These are phyloP conservation scores for Candida sanyaensis DNA, from an alignment of 1,139 yeast species.

Conservation along the genomic window DNA sequence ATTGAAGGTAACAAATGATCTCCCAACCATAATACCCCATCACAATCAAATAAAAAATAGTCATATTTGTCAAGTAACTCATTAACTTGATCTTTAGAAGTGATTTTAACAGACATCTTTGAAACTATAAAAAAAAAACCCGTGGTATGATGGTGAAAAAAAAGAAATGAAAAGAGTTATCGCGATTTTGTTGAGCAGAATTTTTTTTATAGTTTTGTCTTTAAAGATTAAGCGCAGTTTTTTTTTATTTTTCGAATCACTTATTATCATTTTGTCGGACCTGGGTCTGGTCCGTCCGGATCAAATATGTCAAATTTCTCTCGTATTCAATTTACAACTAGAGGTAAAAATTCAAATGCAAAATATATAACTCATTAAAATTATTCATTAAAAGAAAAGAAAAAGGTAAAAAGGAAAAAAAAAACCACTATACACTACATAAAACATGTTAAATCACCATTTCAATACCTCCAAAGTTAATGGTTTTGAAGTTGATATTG, in stretches of 20 bases:
- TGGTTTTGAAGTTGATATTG: neutral
- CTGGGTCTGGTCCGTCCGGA: too few relatives aligned
- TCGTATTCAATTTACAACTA: too few relatives aligned
- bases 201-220: neutral
- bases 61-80: slow-evolving; percentile 31
- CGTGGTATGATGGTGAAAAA: too few relatives aligned
- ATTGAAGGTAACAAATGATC: slow-evolving; percentile 46
- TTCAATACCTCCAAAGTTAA: slow-evolving; percentile 4
- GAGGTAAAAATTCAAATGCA: too few relatives aligned
- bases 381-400: neutral
- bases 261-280: too few relatives aligned
- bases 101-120: slow-evolving; percentile 21
- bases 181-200: neutral
- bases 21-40: slow-evolving; percentile 52
- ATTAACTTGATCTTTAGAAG: slow-evolving; percentile 18
- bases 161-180: too few relatives aligned
- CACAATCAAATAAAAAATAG: slow-evolving; percentile 48
- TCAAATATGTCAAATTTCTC: too few relatives aligned
- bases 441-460: neutral
- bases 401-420: too few relatives aligned
- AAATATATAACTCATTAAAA: too few relatives aligned
- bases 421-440: neutral
- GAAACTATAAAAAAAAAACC: neutral
- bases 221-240: neutral
- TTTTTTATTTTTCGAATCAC: neutral